Base-by-base conservation (phyloP, 805 yeast genomes). In the Ogataea degrootiae region DNA sequence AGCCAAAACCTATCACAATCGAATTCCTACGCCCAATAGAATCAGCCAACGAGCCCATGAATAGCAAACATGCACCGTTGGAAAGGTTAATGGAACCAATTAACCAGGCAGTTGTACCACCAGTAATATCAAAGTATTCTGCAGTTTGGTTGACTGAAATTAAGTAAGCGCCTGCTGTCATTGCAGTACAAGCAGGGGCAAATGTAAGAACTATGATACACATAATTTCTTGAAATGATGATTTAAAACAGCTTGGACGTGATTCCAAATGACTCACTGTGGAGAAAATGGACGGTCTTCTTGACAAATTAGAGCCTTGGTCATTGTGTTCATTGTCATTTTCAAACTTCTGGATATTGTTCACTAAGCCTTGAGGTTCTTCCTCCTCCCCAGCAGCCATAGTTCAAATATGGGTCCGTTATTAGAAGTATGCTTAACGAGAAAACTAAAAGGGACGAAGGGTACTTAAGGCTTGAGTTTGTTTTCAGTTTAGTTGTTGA, bases 31-130 rank as follows among this genome's bases (percentile, higher is more conserved):
- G 58, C 8, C 73, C 73, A 35, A 70, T 42, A 2, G 58, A 50
- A 50, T 70, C 75, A 9, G 73, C 65, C 2, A 71, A 42, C 3
- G 65, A 65, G 1, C 74, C 73, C 53, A 68, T 57, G 5, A 70
- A 37, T 31, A 70, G 56, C n/a, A 71, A 55, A 23, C 59, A 54
- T 1, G 72, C 55, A 4, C 72, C 74, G 34, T 60, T 58, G 11
- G 70, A 66, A 6, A 70, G 51, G 31, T 61, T 52, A 26, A 67
- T 57, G 2, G 71, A 56, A 16, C 69, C 59, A 19, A 62, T 49
- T 7, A 65, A 49, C 75, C 74, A 70, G 7, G 70, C 57, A 15
- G 69, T 50, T 7, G 56, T 39, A 19, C 71, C 69, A n/a, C 70
- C 72, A 11, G 44, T 36, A n/a, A 69, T 53, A 26, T 53, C 46